These are phyloP conservation scores for Xylaria palmicola DNA, from an alignment of 495 filamentous ascomycete species.

Conservation along the genomic window DNA sequence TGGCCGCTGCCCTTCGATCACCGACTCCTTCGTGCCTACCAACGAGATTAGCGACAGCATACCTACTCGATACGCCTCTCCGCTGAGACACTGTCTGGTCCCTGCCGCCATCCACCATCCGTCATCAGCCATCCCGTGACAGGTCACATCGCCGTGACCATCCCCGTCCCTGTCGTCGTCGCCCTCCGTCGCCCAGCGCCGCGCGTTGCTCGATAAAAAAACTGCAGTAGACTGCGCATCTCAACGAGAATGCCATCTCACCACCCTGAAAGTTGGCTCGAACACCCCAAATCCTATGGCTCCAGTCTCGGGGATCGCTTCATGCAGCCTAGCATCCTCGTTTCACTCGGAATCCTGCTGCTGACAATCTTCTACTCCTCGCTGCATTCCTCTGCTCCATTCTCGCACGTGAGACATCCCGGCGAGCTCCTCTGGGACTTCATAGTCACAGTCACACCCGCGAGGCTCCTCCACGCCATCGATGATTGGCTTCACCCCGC, in stretches of 20 bases:
- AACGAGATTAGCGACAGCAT: neutral
- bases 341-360: conserved; percentile 40
- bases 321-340: conserved; percentile 33
- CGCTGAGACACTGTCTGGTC: neutral
- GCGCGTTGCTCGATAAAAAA: neutral
- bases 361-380: conserved; percentile 45
- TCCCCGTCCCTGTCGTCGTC: neutral
- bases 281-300: conserved; percentile 16
- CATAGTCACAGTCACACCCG: conserved; percentile 61
- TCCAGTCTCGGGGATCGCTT: conserved; percentile 30
- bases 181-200: neutral
- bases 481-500: conserved; percentile 48
- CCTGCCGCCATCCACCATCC: neutral
- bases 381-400: conserved; percentile 26
- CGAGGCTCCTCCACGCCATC: conserved; percentile 57
- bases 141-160: neutral
- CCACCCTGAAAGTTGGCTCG: conserved; percentile 22
- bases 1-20: conserved; percentile 5
- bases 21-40: neutral
- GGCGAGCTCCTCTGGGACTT: conserved; percentile 61
- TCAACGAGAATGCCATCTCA: conserved; percentile 28
- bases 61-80: neutral
- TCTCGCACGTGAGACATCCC: conserved; percentile 33
- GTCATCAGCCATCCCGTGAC: neutral
- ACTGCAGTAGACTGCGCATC: no score